Evolutionary conservation across 768 basidiomycete species (phyloP).

Genomic region (Trametes meyenii): DNA sequence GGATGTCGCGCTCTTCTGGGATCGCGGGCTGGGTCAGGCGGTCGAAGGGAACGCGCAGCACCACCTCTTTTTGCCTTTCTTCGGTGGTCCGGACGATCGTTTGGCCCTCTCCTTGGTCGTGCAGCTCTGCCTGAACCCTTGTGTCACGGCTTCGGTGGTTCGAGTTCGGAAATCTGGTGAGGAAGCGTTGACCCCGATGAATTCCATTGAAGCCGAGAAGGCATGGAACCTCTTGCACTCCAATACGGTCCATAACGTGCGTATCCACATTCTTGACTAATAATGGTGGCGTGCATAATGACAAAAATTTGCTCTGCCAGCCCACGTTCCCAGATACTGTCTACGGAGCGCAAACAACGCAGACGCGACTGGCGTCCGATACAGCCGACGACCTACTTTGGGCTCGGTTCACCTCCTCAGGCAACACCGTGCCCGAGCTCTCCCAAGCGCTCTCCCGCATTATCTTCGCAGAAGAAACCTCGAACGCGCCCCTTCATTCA

Average conservation of each 20-base stretch:
- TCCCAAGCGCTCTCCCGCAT: conserved; percentile 61
- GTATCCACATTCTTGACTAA: not conserved
- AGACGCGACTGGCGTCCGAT: conserved; percentile 70
- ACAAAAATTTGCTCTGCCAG: conserved; percentile 34
- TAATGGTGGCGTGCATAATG: not conserved
- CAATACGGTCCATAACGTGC: conserved; percentile 37
- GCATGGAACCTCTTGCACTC: conserved; percentile 11
- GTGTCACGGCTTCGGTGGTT: conserved; percentile 73
- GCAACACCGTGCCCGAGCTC: conserved; percentile 27
- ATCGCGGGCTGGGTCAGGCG: conserved; percentile 54
- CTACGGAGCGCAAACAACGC: conserved; percentile 65
- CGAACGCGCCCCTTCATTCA: conserved; percentile 58
- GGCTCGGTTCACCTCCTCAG: conserved; percentile 56
- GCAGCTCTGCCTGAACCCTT: conserved; percentile 71
- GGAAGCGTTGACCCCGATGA: conserved; percentile 36
- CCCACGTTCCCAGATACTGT: conserved; percentile 65
- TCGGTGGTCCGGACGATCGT: conserved; percentile 93
- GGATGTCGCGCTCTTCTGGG: conserved; percentile 88
- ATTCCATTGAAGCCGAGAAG: conserved; percentile 35
- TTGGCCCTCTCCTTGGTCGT: conserved; percentile 79
- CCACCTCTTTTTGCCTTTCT: conserved; percentile 86
- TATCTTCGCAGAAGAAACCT: conserved; percentile 53
- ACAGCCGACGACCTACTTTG: conserved; percentile 84
- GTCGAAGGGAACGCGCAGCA: conserved; percentile 39
- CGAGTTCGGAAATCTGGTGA: conserved; percentile 52